Percentiles rank a stretch among this genome's conserved stretches.
These are phyloP conservation scores for Trifolium pratense DNA, from an alignment of 306 rosid genomes.

Conservation along the genomic window DNA sequence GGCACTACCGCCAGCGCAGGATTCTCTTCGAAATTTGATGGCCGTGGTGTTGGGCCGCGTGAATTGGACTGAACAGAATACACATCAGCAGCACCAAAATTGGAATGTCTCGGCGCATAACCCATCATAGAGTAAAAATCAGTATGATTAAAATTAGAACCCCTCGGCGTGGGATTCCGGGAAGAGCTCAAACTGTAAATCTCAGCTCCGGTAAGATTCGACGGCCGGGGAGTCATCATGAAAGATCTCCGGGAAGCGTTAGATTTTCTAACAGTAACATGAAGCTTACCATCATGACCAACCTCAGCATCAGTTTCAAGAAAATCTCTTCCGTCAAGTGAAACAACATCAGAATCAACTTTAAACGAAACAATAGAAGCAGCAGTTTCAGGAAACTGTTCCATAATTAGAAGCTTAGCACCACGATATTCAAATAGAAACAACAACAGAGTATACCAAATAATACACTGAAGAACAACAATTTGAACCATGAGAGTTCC, in stretches of 20 bases:
- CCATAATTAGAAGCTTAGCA: slow-evolving; percentile 89
- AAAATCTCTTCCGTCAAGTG: slow-evolving; percentile 87
- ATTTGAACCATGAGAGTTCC: slow-evolving; percentile 90
- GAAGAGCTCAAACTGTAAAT: slow-evolving; percentile 93
- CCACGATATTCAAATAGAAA: slow-evolving; percentile 94
- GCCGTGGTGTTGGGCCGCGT: slow-evolving; percentile 81
- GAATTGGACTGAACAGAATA: slow-evolving; percentile 85
- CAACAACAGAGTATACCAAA: slow-evolving; percentile 91
- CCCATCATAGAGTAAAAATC: slow-evolving; percentile 98
- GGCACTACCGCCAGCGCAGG: slow-evolving; percentile 23
- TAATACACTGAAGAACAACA: slow-evolving; percentile 92
- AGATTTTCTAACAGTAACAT: slow-evolving; percentile 85
- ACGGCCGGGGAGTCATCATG: slow-evolving; percentile 86
- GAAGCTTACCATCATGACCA: slow-evolving; percentile 91
- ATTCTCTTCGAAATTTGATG: slow-evolving; percentile 88
- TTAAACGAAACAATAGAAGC: slow-evolving; percentile 95
- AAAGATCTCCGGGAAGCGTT: slow-evolving; percentile 80
- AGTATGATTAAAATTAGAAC: slow-evolving; percentile 82
- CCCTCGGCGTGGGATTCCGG: slow-evolving; percentile 87
- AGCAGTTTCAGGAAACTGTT: slow-evolving; percentile 97
- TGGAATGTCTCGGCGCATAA: slow-evolving; percentile 70
- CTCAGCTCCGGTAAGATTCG: slow-evolving; percentile 96
- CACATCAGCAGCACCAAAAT: slow-evolving; percentile 72
- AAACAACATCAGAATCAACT: slow-evolving; percentile 95
- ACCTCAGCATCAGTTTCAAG: slow-evolving; percentile 93